A percentile compares a stretch with the other conserved stretches of the same genome.
Conservation (phyloP, 768 basidiomycete species). For the Hydnum rufescens region DNA sequence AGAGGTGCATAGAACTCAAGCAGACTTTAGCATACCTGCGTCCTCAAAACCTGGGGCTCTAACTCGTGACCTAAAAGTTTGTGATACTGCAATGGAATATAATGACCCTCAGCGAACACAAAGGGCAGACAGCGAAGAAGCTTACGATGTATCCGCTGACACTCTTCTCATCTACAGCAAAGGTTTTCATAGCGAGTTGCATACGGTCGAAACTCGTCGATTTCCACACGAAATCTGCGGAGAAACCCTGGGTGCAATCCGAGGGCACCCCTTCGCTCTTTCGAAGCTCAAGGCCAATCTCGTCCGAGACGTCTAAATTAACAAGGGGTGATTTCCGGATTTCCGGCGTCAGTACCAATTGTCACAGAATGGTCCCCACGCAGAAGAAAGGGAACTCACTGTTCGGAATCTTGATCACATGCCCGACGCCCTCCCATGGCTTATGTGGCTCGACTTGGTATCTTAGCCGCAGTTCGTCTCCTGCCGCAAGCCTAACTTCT, state of each 20-base stretch:
- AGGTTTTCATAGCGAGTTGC: conserved; percentile 99
- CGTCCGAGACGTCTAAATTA: conserved; percentile 76
- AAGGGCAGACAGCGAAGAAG: conserved; percentile 9
- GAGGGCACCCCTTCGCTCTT: conserved; percentile 82
- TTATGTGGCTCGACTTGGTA: conserved; percentile 82
- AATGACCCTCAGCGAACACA: background rate
- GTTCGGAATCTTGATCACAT: conserved; percentile 98
- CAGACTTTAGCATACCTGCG: conserved; percentile 12
- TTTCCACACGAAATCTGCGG: conserved; percentile 99
- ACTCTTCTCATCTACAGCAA: conserved; percentile 97
- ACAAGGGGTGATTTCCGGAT: too few species aligned
- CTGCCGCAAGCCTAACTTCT: conserved; percentile 89
- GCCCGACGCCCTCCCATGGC: conserved; percentile 92
- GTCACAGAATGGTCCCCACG: too few species aligned
- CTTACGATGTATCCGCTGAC: conserved; percentile 95
- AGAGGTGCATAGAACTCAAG: conserved; percentile 7
- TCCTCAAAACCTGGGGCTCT: conserved; percentile 60
- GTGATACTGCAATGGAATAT: conserved; percentile 48
- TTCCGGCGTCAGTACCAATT: too few species aligned
- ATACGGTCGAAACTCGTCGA: conserved; percentile 98
- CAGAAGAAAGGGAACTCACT: conserved; percentile 27
- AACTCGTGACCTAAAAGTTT: conserved; percentile 96
- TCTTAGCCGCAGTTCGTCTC: conserved; percentile 81
- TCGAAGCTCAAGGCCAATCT: conserved; percentile 85
- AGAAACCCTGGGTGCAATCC: conserved; percentile 85